These are phyloP conservation scores for Coemansia asiatica DNA, from an alignment of 192 early-diverging fungal genomes.

Conservation along the genomic window DNA sequence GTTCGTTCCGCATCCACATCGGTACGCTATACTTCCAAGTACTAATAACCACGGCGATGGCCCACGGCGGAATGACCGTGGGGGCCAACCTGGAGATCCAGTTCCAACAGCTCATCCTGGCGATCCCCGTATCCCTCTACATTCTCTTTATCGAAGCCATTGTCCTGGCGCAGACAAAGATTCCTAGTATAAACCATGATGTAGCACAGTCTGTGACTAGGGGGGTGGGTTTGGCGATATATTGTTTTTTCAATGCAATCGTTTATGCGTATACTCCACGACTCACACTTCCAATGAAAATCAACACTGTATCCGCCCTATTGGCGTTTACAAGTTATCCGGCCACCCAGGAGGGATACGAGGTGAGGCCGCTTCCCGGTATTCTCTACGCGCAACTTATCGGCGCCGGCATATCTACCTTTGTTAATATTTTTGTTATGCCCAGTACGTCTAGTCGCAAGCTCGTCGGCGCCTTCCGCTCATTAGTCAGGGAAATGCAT, in stretches of 20 bases:
- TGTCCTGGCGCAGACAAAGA: conserved; percentile 14
- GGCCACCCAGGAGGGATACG: neutral
- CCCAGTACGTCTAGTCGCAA: conserved; percentile 40
- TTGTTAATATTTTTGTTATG: conserved; percentile 42
- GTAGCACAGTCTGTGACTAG: conserved; percentile 22
- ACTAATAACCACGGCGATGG: conserved; percentile 33
- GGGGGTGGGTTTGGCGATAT: conserved; percentile 27
- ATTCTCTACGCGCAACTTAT: conserved; percentile 39
- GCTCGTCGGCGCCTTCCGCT: conserved; percentile 22
- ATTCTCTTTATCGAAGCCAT: conserved; percentile 26
- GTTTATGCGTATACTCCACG: conserved; percentile 35
- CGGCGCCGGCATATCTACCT: conserved; percentile 30
- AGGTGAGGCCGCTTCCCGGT: conserved; percentile 30
- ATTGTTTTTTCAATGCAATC: conserved; percentile 26
- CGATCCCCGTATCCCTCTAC: conserved; percentile 19
- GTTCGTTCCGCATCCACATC: conserved; percentile 16
- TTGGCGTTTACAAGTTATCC: conserved; percentile 27
- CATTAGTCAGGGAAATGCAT: conserved; percentile 20
- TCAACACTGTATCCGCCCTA: conserved; percentile 29
- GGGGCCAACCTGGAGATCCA: conserved; percentile 48
- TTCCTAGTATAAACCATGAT: conserved; percentile 15
- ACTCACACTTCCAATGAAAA: conserved; percentile 27
- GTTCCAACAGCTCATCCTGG: conserved; percentile 33
- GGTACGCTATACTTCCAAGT: conserved; percentile 36
- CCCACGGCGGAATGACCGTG: conserved; percentile 41